Evolutionary conservation across 345 rosid genomes (phyloP), one percentile per base, ranked within the genome.

Genomic region (Cardamine occulta): DNA sequence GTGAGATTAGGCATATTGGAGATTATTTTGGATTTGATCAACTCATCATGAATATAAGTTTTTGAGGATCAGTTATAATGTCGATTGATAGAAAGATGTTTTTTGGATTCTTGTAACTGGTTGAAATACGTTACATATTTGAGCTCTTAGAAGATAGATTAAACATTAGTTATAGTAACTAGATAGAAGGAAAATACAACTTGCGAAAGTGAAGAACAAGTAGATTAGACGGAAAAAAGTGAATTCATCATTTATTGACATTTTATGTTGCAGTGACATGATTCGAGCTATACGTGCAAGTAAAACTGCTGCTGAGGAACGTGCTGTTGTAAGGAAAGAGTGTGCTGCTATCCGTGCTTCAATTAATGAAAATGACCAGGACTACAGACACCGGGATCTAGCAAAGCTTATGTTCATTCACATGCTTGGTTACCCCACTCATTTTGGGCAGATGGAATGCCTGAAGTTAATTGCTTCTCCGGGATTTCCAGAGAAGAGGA

Each of bases 351-450:
- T 94, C 74, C 93, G 97, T 72, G 91, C 93, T 75, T 68, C 97
- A 47, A 87, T 94, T 35, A 92, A 86, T 77, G 97, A 92, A 70
- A 94, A 90, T 77, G 99, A 92, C 73, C 91, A 81, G 17, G 97
- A 94, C 54, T 90, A 88, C 62, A 85, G 97, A 48, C 99, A 94
- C 75, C 89, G 93, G 21, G 90, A 94, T 83, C 85, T 91, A 60
- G 99, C 97, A 23, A 94, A 94, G 84, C 98, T 94, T 72, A 94
- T 94, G 98, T 94, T 94, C 73, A 94, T 94, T 77, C 98, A 94
- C 80, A 94, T 94, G 98, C 98, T 94, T 87, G 98, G 98, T 66
- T 94, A 94, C 73, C 98, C 97, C 8, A 94, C 98, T 34, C 98
- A 94, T 87, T 94, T 94, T 79, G 97, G 97, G 69, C 97, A 94